These are phyloP conservation scores for Rubroshorea leprosula DNA, from an alignment of 345 rosid genomes.

Conservation along the genomic window DNA sequence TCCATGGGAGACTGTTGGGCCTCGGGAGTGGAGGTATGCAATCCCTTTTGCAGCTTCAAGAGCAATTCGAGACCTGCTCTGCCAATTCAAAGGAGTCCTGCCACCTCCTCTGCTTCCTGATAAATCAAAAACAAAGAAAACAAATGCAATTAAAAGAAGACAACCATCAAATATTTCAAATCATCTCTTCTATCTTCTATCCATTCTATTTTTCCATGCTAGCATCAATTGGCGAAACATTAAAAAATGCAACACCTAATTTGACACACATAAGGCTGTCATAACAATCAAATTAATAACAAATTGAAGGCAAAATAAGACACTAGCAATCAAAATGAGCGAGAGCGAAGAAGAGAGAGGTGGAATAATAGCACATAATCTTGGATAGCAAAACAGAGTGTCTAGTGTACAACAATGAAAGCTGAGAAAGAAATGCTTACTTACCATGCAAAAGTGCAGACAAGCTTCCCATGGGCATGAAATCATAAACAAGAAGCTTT, in stretches of 20 bases:
- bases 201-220: too few species aligned
- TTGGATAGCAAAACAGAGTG: too few species aligned
- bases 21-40: slow-evolving; percentile 72
- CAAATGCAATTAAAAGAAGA: background rate
- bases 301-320: too few species aligned
- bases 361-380: too few species aligned
- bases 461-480: slow-evolving; percentile 67
- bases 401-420: slow-evolving; percentile 2
- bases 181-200: too few species aligned
- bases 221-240: background rate
- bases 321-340: too few species aligned
- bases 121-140: slow-evolving; percentile 6
- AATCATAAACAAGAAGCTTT: slow-evolving; percentile 66
- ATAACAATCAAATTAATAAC: too few species aligned
- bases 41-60: slow-evolving; percentile 77
- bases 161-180: too few species aligned
- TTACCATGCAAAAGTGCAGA: slow-evolving; percentile 70
- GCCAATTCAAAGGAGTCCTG: slow-evolving; percentile 85
- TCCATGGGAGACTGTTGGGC: slow-evolving; percentile 68
- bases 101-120: slow-evolving; percentile 75
- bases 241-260: too few species aligned
- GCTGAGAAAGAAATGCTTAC: slow-evolving; percentile 19
- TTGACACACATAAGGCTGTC: too few species aligned
- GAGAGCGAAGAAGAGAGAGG: too few species aligned
- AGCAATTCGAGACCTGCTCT: slow-evolving; percentile 61